Evolutionary conservation across 2,329 filamentous ascomycete genomes (phyloP).

Genomic region (Alternaria postmessia): DNA sequence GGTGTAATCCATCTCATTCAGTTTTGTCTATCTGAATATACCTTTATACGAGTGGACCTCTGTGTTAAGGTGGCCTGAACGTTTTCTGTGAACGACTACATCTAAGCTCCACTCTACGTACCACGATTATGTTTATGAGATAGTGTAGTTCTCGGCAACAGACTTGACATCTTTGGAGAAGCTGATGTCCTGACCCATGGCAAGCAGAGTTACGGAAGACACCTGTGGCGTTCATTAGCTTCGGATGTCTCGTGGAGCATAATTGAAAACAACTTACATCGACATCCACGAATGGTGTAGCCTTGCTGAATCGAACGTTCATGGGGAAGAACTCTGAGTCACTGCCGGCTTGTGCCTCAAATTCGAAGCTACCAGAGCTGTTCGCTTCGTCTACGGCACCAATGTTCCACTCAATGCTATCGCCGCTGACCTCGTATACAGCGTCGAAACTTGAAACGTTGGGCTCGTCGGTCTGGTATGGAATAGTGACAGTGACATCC

Average conservation of each 20-base stretch:
- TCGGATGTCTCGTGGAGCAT: not conserved
- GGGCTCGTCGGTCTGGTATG: constrained; percentile 84
- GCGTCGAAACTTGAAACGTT: constrained; percentile 92
- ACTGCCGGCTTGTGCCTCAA: constrained; percentile 85
- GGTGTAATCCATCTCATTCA: not conserved
- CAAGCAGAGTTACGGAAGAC: constrained; percentile 72
- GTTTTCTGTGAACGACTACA: not conserved
- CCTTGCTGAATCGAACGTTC: constrained; percentile 87
- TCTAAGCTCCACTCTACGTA: not conserved
- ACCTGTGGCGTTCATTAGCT: constrained; percentile 61
- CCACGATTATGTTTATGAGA: constrained; percentile 64
- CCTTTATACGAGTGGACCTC: not conserved
- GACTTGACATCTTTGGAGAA: constrained; percentile 86
- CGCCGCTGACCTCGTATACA: constrained; percentile 90
- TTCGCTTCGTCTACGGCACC: constrained; percentile 85
- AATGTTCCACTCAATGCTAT: constrained; percentile 93
- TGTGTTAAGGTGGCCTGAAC: too few relatives aligned
- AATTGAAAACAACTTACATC: constrained; percentile 73
- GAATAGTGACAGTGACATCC: constrained; percentile 88
- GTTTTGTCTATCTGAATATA: not conserved
- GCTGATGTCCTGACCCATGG: constrained; percentile 78
- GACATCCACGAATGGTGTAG: constrained; percentile 86
- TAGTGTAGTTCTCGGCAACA: constrained; percentile 76
- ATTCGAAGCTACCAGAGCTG: constrained; percentile 87
- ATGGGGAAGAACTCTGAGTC: constrained; percentile 99